phyloP scores from a whole-genome alignment of 2,329 filamentous ascomycete species.

The Pleoardoris graminearum region DNA sequence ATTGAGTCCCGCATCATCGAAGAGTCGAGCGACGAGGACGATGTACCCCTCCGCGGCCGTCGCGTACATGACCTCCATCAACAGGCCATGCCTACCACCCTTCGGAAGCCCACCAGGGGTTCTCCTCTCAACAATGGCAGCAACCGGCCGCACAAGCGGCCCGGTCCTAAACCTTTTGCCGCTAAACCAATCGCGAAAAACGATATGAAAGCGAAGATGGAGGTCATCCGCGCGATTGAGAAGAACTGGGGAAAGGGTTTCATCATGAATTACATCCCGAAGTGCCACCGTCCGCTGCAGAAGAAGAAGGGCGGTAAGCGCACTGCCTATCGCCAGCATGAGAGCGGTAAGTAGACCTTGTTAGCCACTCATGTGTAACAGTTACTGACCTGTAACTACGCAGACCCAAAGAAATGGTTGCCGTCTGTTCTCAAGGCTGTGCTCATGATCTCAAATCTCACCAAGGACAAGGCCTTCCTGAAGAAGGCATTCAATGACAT shows the following conservation, averaged over 20 bases:
- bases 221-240: slow-evolving; percentile 32
- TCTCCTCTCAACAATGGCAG: slow-evolving; percentile 7
- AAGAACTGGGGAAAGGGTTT: slow-evolving; percentile 33
- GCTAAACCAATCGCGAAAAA: slow-evolving; percentile 31
- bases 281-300: slow-evolving; percentile 31
- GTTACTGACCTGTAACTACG: background rate
- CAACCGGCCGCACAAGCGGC: slow-evolving; percentile 18
- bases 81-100: background rate
- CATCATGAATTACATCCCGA: slow-evolving; percentile 34
- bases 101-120: slow-evolving; percentile 7
- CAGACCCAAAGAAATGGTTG: slow-evolving; percentile 35
- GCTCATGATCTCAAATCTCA: slow-evolving; percentile 29
- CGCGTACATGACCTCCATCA: background rate
- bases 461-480: slow-evolving; percentile 24
- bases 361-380: no score
- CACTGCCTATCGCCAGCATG: slow-evolving; percentile 22
- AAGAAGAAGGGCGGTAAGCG: slow-evolving; percentile 27
- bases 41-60: slow-evolving; percentile 9
- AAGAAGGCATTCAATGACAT: slow-evolving; percentile 32
- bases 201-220: slow-evolving; percentile 29
- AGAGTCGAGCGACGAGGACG: slow-evolving; percentile 16
- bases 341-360: slow-evolving; percentile 10
- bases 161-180: slow-evolving; percentile 18
- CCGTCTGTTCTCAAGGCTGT: slow-evolving; percentile 34
- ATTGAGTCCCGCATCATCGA: background rate